Percentiles rank a stretch among this genome's conserved stretches.
phyloP scores from a whole-genome alignment of 495 filamentous ascomycete species.

The Neurospora discreta region DNA sequence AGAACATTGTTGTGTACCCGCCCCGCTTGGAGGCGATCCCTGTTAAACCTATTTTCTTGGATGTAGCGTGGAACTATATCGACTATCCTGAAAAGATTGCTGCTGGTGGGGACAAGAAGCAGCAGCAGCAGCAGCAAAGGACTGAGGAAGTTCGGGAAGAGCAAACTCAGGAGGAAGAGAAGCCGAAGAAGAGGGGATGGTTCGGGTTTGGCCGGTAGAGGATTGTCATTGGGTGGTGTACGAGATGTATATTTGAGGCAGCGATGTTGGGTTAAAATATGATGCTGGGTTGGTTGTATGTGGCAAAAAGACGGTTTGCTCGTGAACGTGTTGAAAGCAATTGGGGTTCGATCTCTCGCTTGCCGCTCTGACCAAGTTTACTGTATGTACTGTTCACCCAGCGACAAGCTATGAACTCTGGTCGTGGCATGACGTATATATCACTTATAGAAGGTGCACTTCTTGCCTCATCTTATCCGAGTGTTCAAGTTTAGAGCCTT shows the following conservation, averaged over 20 bases:
- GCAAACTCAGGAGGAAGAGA: conserved; percentile 28
- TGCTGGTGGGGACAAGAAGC: conserved; percentile 10
- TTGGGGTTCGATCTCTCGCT: background rate
- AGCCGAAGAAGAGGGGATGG: conserved; percentile 69
- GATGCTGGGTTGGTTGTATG: background rate
- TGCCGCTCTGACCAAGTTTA: background rate
- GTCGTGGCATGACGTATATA: background rate
- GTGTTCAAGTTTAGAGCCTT: no score
- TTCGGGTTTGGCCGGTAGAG: conserved; percentile 73
- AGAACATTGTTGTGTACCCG: conserved; percentile 76
- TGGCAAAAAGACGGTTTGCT: no score
- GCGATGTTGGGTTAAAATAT: background rate
- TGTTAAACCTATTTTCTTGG: conserved; percentile 91
- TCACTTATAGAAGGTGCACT: no score
- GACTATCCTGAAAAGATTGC: conserved; percentile 62
- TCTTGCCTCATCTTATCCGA: no score
- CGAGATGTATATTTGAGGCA: background rate
- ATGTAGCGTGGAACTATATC: conserved; percentile 97
- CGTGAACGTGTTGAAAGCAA: background rate
- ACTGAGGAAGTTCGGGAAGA: conserved; percentile 33
- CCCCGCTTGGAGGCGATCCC: conserved; percentile 73
- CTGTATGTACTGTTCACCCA: background rate
- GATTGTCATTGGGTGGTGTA: background rate
- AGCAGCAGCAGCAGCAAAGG: conserved; percentile 1
- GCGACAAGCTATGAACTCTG: background rate